Conservation (phyloP, 2,329 filamentous ascomycete species). For the Verticillium albo-atrum region DNA sequence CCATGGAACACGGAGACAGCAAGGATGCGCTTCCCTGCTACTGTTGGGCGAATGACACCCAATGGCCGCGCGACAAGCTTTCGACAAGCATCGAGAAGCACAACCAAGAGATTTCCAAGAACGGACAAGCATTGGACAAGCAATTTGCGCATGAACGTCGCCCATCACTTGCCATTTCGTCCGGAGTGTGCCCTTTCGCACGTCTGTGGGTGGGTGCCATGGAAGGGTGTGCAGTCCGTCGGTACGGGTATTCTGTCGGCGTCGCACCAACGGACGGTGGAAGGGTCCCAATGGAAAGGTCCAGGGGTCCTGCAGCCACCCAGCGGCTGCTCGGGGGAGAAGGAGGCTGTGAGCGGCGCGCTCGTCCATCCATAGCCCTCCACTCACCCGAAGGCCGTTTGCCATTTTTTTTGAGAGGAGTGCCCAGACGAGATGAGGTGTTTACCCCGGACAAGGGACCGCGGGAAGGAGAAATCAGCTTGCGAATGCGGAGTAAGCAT, state of each 20-base stretch:
- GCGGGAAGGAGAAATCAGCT: background rate
- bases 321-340: background rate
- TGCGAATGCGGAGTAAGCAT: background rate
- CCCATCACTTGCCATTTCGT: background rate
- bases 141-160: background rate
- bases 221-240: background rate
- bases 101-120: background rate
- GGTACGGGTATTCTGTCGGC: background rate
- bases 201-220: background rate
- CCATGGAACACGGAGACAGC: background rate
- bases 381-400: background rate
- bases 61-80: background rate
- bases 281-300: background rate
- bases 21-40: background rate
- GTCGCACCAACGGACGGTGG: background rate
- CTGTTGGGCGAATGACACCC: background rate
- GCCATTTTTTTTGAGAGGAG: background rate
- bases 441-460: background rate
- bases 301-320: background rate
- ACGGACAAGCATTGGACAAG: background rate
- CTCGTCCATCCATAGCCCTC: background rate
- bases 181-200: background rate
- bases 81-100: background rate
- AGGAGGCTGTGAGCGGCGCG: background rate
- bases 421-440: background rate